phyloP scores from a whole-genome alignment of 768 basidiomycete species.

The Agaricus subrufescens region DNA sequence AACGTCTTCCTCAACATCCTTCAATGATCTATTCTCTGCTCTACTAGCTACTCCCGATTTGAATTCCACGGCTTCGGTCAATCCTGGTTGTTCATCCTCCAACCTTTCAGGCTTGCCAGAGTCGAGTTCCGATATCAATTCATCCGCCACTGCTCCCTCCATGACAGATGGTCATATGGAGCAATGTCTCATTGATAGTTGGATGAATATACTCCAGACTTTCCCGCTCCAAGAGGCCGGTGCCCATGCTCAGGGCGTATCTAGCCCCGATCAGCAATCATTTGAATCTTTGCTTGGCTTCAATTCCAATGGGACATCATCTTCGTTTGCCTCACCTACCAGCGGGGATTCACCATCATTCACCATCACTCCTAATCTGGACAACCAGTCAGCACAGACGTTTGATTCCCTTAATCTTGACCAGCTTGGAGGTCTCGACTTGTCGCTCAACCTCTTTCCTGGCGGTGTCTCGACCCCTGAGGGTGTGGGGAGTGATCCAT shows the following conservation, averaged over 20 bases:
- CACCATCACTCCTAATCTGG: slow-evolving; percentile 4
- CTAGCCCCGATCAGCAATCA: background rate
- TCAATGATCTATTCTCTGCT: slow-evolving; percentile 6
- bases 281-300: background rate
- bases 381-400: background rate
- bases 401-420: background rate
- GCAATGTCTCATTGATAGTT: slow-evolving; percentile 39
- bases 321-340: slow-evolving; percentile 4
- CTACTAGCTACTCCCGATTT: background rate
- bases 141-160: background rate
- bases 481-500: background rate
- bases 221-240: slow-evolving; percentile 33
- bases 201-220: slow-evolving; percentile 46
- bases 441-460: background rate
- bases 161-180: slow-evolving; percentile 22
- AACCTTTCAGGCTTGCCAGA: background rate
- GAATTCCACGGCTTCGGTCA: background rate
- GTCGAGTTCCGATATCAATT: background rate
- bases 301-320: slow-evolving; percentile 14
- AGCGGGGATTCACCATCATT: background rate
- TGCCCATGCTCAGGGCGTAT: background rate
- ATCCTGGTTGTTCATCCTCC: background rate
- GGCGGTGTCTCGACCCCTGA: background rate
- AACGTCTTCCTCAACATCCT: background rate
- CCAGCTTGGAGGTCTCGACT: slow-evolving; percentile 10